Evolutionary conservation across 345 rosid species (phyloP), one percentile per base, ranked within the genome.

Genomic region (Xanthoceras sorbifolium): DNA sequence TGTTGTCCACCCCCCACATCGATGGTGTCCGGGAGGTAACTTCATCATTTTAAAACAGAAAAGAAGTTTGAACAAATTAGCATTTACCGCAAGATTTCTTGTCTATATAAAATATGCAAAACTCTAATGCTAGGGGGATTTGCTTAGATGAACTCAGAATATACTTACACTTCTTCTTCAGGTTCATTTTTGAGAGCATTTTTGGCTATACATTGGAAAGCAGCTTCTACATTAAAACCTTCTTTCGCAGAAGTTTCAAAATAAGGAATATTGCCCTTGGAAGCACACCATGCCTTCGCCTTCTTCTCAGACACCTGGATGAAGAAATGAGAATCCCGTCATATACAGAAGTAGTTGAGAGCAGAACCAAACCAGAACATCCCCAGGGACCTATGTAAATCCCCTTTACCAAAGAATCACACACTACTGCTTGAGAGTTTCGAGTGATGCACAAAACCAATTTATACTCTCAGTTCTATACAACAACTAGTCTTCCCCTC

Each of bases 201-300:
- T 77, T 91, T 92, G 64, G 97, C 93, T 80, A 94, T 90, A 78
- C 92, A 87, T 75, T 89, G 87, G 74, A 94, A 94, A 80, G 96
- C 96, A 17, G 85, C 94, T 44, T 94, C 98, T 5, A 94, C 97
- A 20, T 94, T 94, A 80, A 90, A 85, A 23, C 98, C 98, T 86
- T 94, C 98, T 78, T 92, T 92, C 0, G 98, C 97, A 1, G 97
- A 92, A 29, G 98, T 94, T 84, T 94, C 97, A 67, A 92, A 94
- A 79, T 94, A 92, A 57, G 97, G 96, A 65, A 94, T 92, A 84
- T 89, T 92, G 67, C 97, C 97, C 83, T 89, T 94, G 9, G 97
- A 90, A 18, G 97, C 94, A 86, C 97, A 92, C 97, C 98, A 92
- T 40, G 97, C 97, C 85, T 91, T 92, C 0, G 93, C 97, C 78